Conservation (phyloP, 1,284 basidiomycete genomes). For the Cutaneotrichosporon mucoides region DNA sequence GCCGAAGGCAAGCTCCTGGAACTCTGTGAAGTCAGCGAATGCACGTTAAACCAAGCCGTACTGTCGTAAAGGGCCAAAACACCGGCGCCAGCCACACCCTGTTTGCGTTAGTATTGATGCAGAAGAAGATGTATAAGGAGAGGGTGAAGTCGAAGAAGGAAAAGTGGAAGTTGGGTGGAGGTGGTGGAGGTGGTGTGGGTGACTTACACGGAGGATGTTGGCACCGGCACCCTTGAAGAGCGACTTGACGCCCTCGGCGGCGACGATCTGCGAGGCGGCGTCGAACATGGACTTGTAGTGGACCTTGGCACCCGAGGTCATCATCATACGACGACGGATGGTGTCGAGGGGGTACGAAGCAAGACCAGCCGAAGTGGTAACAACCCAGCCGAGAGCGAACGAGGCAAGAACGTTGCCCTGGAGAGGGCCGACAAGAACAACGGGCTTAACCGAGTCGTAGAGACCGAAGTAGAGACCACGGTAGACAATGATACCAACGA, state of each 20-base stretch:
- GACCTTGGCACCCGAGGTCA: conserved; percentile 69
- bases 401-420: conserved; percentile 86
- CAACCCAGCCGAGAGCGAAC: conserved; percentile 88
- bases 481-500: conserved; percentile 93
- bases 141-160: too few relatives aligned
- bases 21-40: not conserved
- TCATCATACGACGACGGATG: conserved; percentile 95
- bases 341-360: conserved; percentile 94
- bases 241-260: conserved; percentile 57
- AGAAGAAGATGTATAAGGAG: too few relatives aligned
- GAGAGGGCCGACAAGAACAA: conserved; percentile 80
- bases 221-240: conserved; percentile 58
- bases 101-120: too few relatives aligned
- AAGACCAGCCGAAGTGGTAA: conserved; percentile 91
- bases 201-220: conserved; percentile 57
- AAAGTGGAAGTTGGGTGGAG: too few relatives aligned
- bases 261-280: conserved; percentile 60
- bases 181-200: too few relatives aligned
- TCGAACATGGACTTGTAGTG: conserved; percentile 59
- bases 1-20: conserved; percentile 70
- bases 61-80: conserved; percentile 60
- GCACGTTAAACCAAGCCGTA: not conserved
- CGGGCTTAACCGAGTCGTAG: conserved; percentile 90
- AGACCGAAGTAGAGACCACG: conserved; percentile 77
- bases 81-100: conserved; percentile 64